Conservation (phyloP, 495 filamentous ascomycete species). For the Penicillium fimorum region DNA sequence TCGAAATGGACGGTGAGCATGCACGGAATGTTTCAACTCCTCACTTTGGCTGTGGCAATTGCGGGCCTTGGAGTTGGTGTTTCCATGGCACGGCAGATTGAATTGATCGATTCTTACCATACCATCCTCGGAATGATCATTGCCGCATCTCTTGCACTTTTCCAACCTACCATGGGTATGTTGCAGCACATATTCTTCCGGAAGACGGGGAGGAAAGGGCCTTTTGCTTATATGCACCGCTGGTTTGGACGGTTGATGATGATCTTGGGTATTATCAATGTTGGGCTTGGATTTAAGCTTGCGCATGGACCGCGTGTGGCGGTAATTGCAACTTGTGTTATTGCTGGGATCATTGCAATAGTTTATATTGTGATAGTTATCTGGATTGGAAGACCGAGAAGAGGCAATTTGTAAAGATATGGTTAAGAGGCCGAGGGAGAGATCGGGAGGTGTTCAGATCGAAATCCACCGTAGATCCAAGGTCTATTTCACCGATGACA, state of each 20-base stretch:
- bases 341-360: conserved; percentile 54
- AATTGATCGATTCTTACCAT: conserved; percentile 28
- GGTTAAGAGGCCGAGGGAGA: too few relatives aligned
- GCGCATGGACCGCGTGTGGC: conserved; percentile 37
- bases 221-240: conserved; percentile 61
- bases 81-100: conserved; percentile 35
- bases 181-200: conserved; percentile 57
- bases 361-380: conserved; percentile 39
- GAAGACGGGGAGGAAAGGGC: conserved; percentile 46
- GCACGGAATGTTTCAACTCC: conserved; percentile 58
- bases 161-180: conserved; percentile 65
- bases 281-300: conserved; percentile 62
- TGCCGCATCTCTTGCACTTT: conserved; percentile 52
- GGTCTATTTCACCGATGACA: neutral
- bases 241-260: conserved; percentile 68
- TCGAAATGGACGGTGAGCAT: conserved; percentile 33
- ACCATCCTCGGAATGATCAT: conserved; percentile 57
- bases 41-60: conserved; percentile 55
- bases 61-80: conserved; percentile 64
- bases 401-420: neutral
- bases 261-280: conserved; percentile 67
- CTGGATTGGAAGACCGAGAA: conserved; percentile 1
- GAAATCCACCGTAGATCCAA: neutral
- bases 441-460: neutral
- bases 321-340: conserved; percentile 57